phyloP scores from a whole-genome alignment of 2,329 filamentous ascomycete genomes.

The Trichophyton simii region DNA sequence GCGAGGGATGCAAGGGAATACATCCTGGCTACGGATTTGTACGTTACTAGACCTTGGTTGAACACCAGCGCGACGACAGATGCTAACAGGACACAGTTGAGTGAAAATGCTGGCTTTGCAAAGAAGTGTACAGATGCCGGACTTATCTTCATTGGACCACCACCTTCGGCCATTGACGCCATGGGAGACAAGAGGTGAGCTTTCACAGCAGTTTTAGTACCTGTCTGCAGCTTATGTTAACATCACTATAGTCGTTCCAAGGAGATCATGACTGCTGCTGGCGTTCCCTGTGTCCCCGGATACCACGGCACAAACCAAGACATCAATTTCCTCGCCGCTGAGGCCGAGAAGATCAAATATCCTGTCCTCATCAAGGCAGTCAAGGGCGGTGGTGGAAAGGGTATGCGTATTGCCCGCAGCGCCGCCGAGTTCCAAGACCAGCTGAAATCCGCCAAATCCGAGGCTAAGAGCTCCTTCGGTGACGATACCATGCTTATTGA shows the following conservation, averaged over 20 bases:
- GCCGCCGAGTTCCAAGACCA: slow-evolving; percentile 49
- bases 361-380: slow-evolving; percentile 55
- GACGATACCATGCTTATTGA: slow-evolving; percentile 56
- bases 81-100: slow-evolving; percentile 39
- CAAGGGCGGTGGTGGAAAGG: slow-evolving; percentile 55
- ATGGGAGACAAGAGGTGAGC: slow-evolving; percentile 83
- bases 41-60: slow-evolving; percentile 15
- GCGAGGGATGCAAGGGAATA: slow-evolving; percentile 75
- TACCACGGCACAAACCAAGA: slow-evolving; percentile 85
- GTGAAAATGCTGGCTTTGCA: slow-evolving; percentile 86
- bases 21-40: slow-evolving; percentile 91
- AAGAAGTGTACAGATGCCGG: slow-evolving; percentile 78
- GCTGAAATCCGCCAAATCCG: slow-evolving; percentile 50
- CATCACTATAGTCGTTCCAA: slow-evolving; percentile 53
- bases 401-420: slow-evolving; percentile 51
- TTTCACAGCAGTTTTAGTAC: not conserved
- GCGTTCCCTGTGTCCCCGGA: slow-evolving; percentile 89
- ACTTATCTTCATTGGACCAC: slow-evolving; percentile 86
- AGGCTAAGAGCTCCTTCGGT: slow-evolving; percentile 52
- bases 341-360: slow-evolving; percentile 60
- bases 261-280: slow-evolving; percentile 91
- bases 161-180: slow-evolving; percentile 58
- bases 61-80: no score
- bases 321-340: slow-evolving; percentile 45
- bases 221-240: not conserved